Evolutionary conservation across 1,284 basidiomycete genomes (phyloP).

Genomic region (Cryptococcus sp.): DNA sequence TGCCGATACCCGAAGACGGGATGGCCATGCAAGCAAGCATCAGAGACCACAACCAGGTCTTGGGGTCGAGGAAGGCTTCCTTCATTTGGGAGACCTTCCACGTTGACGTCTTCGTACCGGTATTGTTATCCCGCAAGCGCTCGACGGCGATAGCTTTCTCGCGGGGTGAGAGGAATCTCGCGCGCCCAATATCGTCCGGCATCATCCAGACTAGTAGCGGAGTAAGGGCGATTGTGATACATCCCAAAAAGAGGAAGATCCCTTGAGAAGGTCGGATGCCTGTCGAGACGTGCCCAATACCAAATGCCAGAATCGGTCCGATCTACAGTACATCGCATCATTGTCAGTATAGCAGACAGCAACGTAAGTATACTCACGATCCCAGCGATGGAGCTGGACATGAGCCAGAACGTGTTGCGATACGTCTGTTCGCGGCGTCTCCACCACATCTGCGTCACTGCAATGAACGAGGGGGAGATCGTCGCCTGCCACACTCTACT

Average conservation of each 20-base stretch:
- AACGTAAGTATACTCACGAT: neutral
- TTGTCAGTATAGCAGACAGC: neutral
- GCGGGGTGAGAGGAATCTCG: constrained; percentile 20
- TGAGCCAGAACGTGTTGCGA: constrained; percentile 53
- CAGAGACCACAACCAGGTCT: constrained; percentile 21
- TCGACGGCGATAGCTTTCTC: constrained; percentile 31
- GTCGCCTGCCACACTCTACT: constrained; percentile 22
- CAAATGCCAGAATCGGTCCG: constrained; percentile 16
- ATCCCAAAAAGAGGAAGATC: constrained; percentile 27
- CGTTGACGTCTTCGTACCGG: constrained; percentile 26
- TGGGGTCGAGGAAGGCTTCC: constrained; percentile 23
- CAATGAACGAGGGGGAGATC: constrained; percentile 31
- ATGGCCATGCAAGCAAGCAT: constrained; percentile 24
- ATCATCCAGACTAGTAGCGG: constrained; percentile 22
- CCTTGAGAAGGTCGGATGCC: constrained; percentile 24
- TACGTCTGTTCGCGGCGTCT: constrained; percentile 52
- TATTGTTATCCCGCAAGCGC: constrained; percentile 28
- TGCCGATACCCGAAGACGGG: constrained; percentile 34
- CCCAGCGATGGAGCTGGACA: constrained; percentile 18
- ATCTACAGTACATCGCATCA: constrained; percentile 4
- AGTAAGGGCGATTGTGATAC: constrained; percentile 21
- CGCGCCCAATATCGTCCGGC: constrained; percentile 21
- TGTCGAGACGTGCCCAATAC: constrained; percentile 17
- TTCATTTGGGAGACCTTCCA: constrained; percentile 22
- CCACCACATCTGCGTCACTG: constrained; percentile 31